Percentiles rank a stretch among this genome's conserved stretches.
These are phyloP conservation scores for Podaxis carcinomalis DNA, from an alignment of 768 basidiomycete species.

Conservation along the genomic window DNA sequence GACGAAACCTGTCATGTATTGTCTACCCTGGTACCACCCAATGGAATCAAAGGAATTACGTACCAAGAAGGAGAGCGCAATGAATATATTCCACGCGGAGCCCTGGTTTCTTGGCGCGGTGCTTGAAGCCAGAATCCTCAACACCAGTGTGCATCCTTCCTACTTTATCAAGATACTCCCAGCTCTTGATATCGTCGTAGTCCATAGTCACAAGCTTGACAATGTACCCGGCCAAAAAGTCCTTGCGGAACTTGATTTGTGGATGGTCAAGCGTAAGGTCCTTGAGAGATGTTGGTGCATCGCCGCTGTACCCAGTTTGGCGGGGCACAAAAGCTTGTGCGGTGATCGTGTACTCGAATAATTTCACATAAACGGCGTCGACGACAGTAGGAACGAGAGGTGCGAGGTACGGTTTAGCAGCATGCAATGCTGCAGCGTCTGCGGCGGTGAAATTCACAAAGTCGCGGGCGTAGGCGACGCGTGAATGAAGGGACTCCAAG, in stretches of 20 bases:
- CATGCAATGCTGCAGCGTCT: constrained; percentile 37
- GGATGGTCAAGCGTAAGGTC: constrained; percentile 39
- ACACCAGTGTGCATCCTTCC: constrained; percentile 46
- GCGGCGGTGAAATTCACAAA: constrained; percentile 39
- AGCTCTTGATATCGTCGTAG: constrained; percentile 35
- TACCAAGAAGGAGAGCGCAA: constrained; percentile 31
- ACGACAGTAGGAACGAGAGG: constrained; percentile 40
- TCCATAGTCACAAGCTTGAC: constrained; percentile 39
- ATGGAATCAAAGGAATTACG: not conserved
- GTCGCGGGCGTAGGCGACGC: constrained; percentile 39
- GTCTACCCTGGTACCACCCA: not conserved
- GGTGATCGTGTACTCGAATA: constrained; percentile 39
- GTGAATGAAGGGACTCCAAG: constrained; percentile 28
- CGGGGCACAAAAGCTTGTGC: constrained; percentile 31
- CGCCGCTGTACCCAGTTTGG: constrained; percentile 37
- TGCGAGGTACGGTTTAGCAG: constrained; percentile 35
- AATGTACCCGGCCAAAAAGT: constrained; percentile 29
- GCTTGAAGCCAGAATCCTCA: not conserved
- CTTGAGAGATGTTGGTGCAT: constrained; percentile 30
- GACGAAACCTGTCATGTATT: constrained; percentile 30
- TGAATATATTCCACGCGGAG: constrained; percentile 37
- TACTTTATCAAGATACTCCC: constrained; percentile 45
- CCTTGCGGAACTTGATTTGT: constrained; percentile 44
- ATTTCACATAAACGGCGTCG: constrained; percentile 41
- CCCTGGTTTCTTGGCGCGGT: constrained; percentile 18